Base-by-base conservation (phyloP, 2,329 filamentous ascomycete species). In the Colletotrichum camelliae region DNA sequence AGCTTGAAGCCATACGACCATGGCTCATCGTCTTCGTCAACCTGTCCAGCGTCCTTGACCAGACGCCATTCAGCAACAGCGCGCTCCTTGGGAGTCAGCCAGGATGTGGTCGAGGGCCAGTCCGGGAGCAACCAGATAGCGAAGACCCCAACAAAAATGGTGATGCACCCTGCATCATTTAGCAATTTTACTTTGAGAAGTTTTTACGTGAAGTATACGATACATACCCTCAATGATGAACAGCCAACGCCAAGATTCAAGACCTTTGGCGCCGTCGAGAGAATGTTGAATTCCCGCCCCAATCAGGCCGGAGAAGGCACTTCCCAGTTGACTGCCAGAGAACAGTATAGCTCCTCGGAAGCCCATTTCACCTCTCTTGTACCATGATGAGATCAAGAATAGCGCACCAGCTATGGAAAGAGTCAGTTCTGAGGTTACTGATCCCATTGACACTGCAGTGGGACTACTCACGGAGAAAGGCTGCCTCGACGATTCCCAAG, bases 51-150 rank as follows among this genome's bases (percentile, higher is more conserved):
- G 72, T 91, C 88, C 3, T 87, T 82, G 1, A 87, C 81, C 0
- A 91, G 82, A 0, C 89, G 84, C 86, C 87, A 90, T 39, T 87
- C 85, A 0, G 89, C 89, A 62, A 89, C 89, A 0, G 85, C 84
- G 69, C 88, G 89, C 77, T 91, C 89, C 52, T 90, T 87, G 80
- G 0, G 83, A 29, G 55, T 84, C 0, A 91, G 79, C 89, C 90
- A 91, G 21, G 81, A 83, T 0, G 89, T 90, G 0, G 87, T 89
- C 31, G 86, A 82, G 1, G 89, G 89, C 16, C 89, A 90, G 75
- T 91, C 86, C 0, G 90, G 90, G 0, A 91, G 81, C 29, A 84
- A 74, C 29, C 87, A 81, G 2, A 77, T 73, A 3, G 85, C 79
- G 1, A 81, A 29, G 3, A 86, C 74, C 0, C 85, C 82, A n/a